Evolutionary conservation across 2,329 filamentous ascomycete genomes (phyloP).

Genomic region (Cryphonectria carpinicola): DNA sequence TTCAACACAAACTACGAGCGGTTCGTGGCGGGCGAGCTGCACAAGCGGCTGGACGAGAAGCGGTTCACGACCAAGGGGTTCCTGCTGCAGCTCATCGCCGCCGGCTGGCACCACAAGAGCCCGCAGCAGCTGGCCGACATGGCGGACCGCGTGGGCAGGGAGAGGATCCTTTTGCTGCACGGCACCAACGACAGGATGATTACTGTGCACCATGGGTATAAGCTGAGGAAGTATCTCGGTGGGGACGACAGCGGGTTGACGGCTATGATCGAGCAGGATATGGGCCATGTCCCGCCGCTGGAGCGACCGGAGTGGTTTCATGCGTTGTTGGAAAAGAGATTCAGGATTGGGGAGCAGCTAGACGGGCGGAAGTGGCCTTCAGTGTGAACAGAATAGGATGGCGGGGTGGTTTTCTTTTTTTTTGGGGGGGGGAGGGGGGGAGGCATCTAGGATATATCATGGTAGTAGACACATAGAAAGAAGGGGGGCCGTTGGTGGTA

Average conservation of each 20-base stretch:
- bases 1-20: conserved; percentile 82
- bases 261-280: conserved; percentile 67
- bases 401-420: background rate
- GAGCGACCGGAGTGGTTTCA: conserved; percentile 75
- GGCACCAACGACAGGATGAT: conserved; percentile 81
- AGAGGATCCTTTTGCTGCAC: conserved; percentile 77
- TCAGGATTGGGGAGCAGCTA: conserved; percentile 57
- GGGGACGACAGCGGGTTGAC: conserved; percentile 35
- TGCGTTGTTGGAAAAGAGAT: conserved; percentile 59
- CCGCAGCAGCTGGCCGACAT: conserved; percentile 66
- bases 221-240: conserved; percentile 67
- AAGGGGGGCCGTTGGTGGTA: background rate
- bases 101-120: conserved; percentile 79
- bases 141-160: conserved; percentile 69
- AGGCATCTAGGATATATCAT: background rate
- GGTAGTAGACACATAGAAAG: background rate
- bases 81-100: conserved; percentile 76
- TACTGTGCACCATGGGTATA: conserved; percentile 67
- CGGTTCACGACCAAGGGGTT: conserved; percentile 71
- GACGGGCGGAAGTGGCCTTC: conserved; percentile 31
- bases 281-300: conserved; percentile 75
- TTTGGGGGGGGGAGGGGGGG: too few relatives aligned
- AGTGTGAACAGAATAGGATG: background rate
- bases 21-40: conserved; percentile 78
- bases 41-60: conserved; percentile 65